Evolutionary conservation across 2,329 filamentous ascomycete genomes (phyloP), one percentile per base, ranked within the genome.

Genomic region (Trichoderma citrinoviride): DNA sequence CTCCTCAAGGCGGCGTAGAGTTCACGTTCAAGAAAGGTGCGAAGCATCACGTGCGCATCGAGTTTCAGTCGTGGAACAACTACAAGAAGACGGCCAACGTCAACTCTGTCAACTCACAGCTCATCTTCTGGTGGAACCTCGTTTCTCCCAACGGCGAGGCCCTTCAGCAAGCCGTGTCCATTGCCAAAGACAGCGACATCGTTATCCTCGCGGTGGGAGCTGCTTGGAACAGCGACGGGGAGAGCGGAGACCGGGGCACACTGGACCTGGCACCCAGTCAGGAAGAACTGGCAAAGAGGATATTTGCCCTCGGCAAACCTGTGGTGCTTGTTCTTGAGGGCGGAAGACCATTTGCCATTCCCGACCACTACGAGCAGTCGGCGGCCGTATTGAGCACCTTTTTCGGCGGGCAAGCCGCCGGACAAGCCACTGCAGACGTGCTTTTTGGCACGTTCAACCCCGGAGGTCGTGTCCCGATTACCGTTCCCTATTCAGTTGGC

Each of bases 51-150:
- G 41, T 65, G 2, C 58, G 58, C 2, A 65, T 65, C 8, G 64
- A 65, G 25, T 63, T 65, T 7, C 64, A 65, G 23, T 46, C 64
- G 2, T 63, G 58, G 64, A 65, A 65, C 33, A 63, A 65, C 23
- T 56, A 43, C 23, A 65, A 65, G 27, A 65, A 65, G 44, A 52
- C 64, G 3, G 64, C 64, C 37, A 65, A 65, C 19, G 46, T 65
- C 58, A 65, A 65, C n/a, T 65, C 64, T 1, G 58, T 65, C 23
- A 65, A 65, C 33, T 65, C 64, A 3, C 64, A 65, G 25, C 57
- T 65, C n/a, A 29, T 65, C 6, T 46, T 65, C n/a, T 65, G 64
- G 64, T 65, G 64, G 64, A 65, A 65, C 4, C 44, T 65, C 5
- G 64, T 65, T 7, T 46, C 46, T 1, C 58, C 64, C 21, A 41